Base-by-base conservation (phyloP, 1,139 yeast species). In the Geotrichum citri-aurantii region DNA sequence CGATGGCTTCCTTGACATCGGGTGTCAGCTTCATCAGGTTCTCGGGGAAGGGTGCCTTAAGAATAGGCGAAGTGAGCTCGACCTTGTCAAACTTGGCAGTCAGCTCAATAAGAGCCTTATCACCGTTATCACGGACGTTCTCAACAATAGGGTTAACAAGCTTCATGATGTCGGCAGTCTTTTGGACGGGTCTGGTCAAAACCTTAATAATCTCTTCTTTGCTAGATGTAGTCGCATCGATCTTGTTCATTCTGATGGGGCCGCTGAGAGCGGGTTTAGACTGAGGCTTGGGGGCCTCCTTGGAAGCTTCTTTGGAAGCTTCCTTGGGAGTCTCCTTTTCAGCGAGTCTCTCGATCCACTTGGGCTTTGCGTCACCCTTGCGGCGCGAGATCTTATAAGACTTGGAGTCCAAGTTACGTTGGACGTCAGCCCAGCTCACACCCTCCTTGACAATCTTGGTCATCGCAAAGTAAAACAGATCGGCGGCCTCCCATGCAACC, bases 401-500 rank as follows among this genome's bases (percentile, higher is more conserved):
- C 77, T 95, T 93, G 69, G 86, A 76, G 68, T 91, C 95, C 69
- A 93, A 79, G 72, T 92, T 91, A 66, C 79, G 81, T 74, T 91
- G 97, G 50, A 93, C 84, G 66, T 92, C 97, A 14, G 81, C 77
- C 69, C 92, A 77, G 31, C 86, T 76, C 47, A 92, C 97, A 44
- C 92, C 96, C 66, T 84, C 78, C 71, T 89, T 85, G 50, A 87
- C 86, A 65, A 95, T 83, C 81, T 90, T 88, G n/a, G 90, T 80
- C 79, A 92, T 74, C 11, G 95, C 92, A 73, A 95, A 95, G 75
- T 95, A 93, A 60, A 95, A 74, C 70, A 93, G 79, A 71, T 95
- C 99, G 7, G 99, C 99, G 59, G 96, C 93, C 75, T 93, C 99
- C 97, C 97, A 93, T 0, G 98, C 87, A 57, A 91, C 81, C 63